phyloP scores from a whole-genome alignment of 2,329 filamentous ascomycete genomes.

The Beauveria pseudobassiana region DNA sequence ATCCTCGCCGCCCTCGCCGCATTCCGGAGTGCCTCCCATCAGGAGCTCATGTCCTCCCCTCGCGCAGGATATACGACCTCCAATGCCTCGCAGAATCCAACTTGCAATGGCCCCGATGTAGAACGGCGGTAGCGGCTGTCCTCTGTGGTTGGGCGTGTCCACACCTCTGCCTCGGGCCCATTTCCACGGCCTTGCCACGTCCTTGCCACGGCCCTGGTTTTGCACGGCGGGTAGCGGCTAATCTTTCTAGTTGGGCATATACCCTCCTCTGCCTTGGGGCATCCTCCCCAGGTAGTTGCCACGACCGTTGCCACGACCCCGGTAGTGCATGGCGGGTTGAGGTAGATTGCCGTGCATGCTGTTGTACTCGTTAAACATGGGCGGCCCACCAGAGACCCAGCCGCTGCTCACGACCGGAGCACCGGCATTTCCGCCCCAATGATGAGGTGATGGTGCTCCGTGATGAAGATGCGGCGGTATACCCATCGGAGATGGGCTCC shows the following conservation, averaged over 20 bases:
- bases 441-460: not conserved
- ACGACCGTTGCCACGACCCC: not conserved
- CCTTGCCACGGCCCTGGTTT: not conserved
- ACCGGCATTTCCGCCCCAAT: not conserved
- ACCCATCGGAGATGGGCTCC: not conserved
- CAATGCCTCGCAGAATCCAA: too few relatives aligned
- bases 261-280: not conserved
- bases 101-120: too few relatives aligned
- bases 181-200: too few relatives aligned
- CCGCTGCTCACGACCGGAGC: conserved; percentile 6
- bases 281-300: not conserved
- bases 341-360: not conserved
- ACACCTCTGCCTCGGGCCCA: too few relatives aligned
- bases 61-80: too few relatives aligned
- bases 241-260: not conserved
- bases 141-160: too few relatives aligned
- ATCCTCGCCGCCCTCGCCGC: not conserved
- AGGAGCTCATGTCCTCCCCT: too few relatives aligned
- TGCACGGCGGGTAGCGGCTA: not conserved
- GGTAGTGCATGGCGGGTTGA: not conserved
- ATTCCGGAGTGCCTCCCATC: too few relatives aligned
- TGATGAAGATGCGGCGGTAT: conserved; percentile 3
- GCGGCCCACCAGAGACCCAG: not conserved
- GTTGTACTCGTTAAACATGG: conserved; percentile 3
- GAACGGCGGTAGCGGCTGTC: too few relatives aligned